These are phyloP conservation scores for Ceratocystis papillata DNA, from an alignment of 2,329 filamentous ascomycete genomes.

Conservation along the genomic window DNA sequence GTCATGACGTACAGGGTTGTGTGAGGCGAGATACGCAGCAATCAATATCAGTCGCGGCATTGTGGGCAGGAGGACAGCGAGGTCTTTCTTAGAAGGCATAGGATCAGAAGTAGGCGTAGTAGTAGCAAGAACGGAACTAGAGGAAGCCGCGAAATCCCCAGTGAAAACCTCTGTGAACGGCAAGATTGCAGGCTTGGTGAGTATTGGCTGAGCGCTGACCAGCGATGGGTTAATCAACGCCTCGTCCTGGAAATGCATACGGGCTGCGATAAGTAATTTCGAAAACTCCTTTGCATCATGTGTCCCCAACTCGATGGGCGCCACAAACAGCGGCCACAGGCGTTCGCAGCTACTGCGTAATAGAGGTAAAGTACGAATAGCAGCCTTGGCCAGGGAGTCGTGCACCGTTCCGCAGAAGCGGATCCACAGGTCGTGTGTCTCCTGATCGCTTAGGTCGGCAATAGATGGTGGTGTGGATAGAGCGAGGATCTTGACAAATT, in stretches of 20 bases:
- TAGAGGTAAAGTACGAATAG: slow-evolving; percentile 64
- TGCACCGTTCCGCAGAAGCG: slow-evolving; percentile 77
- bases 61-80: slow-evolving; percentile 53
- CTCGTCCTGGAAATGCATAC: slow-evolving; percentile 62
- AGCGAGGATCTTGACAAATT: slow-evolving; percentile 69
- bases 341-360: slow-evolving; percentile 60
- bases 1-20: slow-evolving; percentile 66
- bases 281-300: slow-evolving; percentile 71
- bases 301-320: slow-evolving; percentile 63
- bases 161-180: slow-evolving; percentile 25
- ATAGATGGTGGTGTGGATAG: slow-evolving; percentile 36
- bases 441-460: slow-evolving; percentile 42
- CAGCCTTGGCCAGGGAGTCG: slow-evolving; percentile 72
- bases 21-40: slow-evolving; percentile 69
- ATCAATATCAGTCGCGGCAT: slow-evolving; percentile 64
- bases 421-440: slow-evolving; percentile 60
- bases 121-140: slow-evolving; percentile 10
- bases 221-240: slow-evolving; percentile 56
- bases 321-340: slow-evolving; percentile 77
- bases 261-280: slow-evolving; percentile 62
- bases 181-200: background rate
- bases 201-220: slow-evolving; percentile 30
- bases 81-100: slow-evolving; percentile 30
- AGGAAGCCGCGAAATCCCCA: slow-evolving; percentile 17
- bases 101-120: background rate